phyloP scores from a whole-genome alignment of 768 basidiomycete species.

The Russula sp. region DNA sequence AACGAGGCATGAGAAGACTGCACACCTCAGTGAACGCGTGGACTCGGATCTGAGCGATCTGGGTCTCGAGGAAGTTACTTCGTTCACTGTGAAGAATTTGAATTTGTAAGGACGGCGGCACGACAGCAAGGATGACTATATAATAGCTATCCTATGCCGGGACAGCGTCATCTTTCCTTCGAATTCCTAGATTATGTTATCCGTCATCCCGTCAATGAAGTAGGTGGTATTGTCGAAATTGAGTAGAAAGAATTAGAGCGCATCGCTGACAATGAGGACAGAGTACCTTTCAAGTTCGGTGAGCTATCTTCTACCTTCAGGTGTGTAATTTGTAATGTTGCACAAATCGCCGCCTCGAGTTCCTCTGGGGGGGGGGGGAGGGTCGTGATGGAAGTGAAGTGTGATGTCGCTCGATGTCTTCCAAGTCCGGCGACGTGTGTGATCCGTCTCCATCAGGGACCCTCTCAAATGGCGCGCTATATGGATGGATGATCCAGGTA shows the following conservation, averaged over 20 bases:
- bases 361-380: no score
- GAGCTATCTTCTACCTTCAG: constrained; percentile 74
- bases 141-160: constrained; percentile 63
- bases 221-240: not conserved
- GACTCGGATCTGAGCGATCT: constrained; percentile 78
- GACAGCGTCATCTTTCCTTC: constrained; percentile 79
- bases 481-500: no score
- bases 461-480: no score
- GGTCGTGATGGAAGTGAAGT: not conserved
- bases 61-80: constrained; percentile 63
- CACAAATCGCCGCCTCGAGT: constrained; percentile 61
- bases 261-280: constrained; percentile 74
- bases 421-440: no score
- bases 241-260: constrained; percentile 35
- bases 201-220: not conserved
- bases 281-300: constrained; percentile 76
- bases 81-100: constrained; percentile 55
- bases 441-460: no score
- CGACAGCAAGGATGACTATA: not conserved
- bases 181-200: constrained; percentile 49
- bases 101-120: not conserved
- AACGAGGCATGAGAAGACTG: not conserved
- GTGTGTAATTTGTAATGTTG: constrained; percentile 60
- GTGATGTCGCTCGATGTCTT: not conserved
- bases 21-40: constrained; percentile 86